phyloP scores from a whole-genome alignment of 2,329 filamentous ascomycete genomes.

The Clarireedia homoeocarpa region DNA sequence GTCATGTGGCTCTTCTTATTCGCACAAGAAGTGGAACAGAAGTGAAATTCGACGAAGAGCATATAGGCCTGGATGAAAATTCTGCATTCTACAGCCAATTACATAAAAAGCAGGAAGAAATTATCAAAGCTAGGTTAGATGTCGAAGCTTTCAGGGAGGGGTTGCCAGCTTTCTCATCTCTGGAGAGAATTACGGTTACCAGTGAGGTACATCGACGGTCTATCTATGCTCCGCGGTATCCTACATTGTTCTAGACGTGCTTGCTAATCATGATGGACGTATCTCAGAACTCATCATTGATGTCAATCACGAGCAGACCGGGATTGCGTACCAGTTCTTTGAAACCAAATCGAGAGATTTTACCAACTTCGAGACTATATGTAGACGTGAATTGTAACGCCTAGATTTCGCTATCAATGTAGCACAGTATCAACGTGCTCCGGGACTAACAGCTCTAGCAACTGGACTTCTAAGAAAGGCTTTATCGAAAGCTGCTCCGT shows the following conservation, averaged over 20 bases:
- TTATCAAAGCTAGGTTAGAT: neutral
- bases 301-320: no score
- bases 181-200: neutral
- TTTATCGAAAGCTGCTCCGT: no score
- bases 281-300: no score
- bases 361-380: no score
- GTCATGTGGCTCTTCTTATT: neutral
- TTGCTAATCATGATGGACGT: neutral
- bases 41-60: neutral
- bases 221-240: neutral
- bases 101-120: neutral
- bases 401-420: no score
- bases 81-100: neutral
- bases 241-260: neutral
- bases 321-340: no score
- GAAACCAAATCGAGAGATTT: no score
- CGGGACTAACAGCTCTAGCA: no score
- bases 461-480: no score
- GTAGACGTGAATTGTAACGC: no score
- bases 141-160: neutral
- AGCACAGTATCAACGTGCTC: no score
- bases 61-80: neutral
- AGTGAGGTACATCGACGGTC: neutral
- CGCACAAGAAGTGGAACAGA: neutral
- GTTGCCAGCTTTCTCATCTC: neutral